A percentile compares a stretch with the other conserved stretches of the same genome.
These are phyloP conservation scores for Wickerhamiella vanderwaltii DNA, from an alignment of 805 yeast genomes.

Conservation along the genomic window DNA sequence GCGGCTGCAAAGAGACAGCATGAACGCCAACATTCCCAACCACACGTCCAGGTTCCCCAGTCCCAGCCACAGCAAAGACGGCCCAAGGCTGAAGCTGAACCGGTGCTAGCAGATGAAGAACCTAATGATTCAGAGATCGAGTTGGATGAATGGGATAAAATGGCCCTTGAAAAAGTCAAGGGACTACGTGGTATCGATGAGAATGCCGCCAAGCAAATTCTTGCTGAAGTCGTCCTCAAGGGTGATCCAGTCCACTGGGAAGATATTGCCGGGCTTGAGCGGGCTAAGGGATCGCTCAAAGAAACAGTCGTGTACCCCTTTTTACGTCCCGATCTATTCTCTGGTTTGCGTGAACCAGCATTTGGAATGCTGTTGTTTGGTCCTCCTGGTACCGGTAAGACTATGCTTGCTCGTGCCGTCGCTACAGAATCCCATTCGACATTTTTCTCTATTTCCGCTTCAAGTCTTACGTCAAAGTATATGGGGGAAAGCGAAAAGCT, in stretches of 20 bases:
- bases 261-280: constrained; percentile 83
- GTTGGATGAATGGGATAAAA: constrained; percentile 26
- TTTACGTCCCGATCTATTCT: constrained; percentile 80
- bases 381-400: constrained; percentile 98
- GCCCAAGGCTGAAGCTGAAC: background rate
- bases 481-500: constrained; percentile 91
- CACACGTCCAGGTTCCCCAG: background rate
- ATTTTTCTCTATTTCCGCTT: constrained; percentile 82
- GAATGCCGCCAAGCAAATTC: constrained; percentile 64
- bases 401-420: constrained; percentile 93
- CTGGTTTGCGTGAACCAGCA: constrained; percentile 86
- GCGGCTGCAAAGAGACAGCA: constrained; percentile 3
- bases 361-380: constrained; percentile 94
- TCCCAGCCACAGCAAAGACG: background rate
- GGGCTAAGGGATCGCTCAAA: constrained; percentile 78
- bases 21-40: no score
- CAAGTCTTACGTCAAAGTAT: constrained; percentile 68
- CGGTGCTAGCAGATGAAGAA: background rate
- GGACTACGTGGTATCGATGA: constrained; percentile 58
- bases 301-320: constrained; percentile 96
- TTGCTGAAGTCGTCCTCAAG: constrained; percentile 75
- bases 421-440: constrained; percentile 92
- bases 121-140: background rate
- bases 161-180: constrained; percentile 27
- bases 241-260: constrained; percentile 93